Evolutionary conservation across 1,284 basidiomycete genomes (phyloP), one percentile per base, ranked within the genome.

Genomic region (Paramarasmius palmivorus): DNA sequence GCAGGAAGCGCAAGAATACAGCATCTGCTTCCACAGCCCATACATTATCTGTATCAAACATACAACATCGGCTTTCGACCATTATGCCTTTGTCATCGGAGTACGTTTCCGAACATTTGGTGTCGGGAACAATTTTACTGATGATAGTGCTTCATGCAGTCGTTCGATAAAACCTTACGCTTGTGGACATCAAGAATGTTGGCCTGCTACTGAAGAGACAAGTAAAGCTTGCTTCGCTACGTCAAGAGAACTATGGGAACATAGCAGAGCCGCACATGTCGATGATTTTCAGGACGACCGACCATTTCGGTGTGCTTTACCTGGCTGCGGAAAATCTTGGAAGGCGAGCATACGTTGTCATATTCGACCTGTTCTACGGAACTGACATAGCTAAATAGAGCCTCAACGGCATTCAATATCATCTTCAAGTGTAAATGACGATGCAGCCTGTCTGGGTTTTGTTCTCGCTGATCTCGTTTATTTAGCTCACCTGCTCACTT

Each of bases 401-500:
- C 57, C 74, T 92, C 60, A 92, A 92, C 61, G 89, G 89, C 23
- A 74, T 92, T n/a, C 89, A 92, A 64, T 92, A 92, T 63, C 89
- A 92, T 69, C 71, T 92, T 44, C 89, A 92, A 69, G 78, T 92
- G 88, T 90, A 66, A n/a, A 74, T 65, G 23, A 54, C 26, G 53
- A 19, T 4, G 52, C 29, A 26, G 9, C 10, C n/a, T 25, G n/a
- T n/a, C n/a, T 45, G 22, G 6, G 29, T n/a, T 6, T 5, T 54
- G 15, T 34, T 52, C 4, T n/a, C n/a, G 35, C 34, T 50, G 50
- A 49, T 56, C 54, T n/a, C n/a, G n/a, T 45, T 20, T 34, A 56
- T 53, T 46, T 47, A 91, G 89, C 55, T 91, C 89, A 15, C 84
- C 84, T 54, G 83, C 80, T 4, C 89, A 92, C 67, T 92, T 89